Percentiles rank a stretch among this genome's conserved stretches.
phyloP scores from a whole-genome alignment of 2,329 filamentous ascomycete species.

The Emergomyces pasteurianus region DNA sequence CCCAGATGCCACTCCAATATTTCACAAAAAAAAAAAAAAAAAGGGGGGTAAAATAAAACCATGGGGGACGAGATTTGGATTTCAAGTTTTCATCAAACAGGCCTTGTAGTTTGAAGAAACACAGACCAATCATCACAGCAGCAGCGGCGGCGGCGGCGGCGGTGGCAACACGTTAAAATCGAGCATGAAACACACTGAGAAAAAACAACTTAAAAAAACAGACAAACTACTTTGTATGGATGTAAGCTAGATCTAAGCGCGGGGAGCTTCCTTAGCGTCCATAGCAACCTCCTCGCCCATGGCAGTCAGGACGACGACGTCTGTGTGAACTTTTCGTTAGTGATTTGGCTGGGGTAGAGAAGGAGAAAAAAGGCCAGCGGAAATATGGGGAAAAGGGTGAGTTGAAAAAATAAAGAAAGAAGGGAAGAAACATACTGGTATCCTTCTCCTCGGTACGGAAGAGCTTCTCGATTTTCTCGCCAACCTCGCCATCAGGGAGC shows the following conservation, averaged over 20 bases:
- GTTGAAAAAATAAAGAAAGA: background rate
- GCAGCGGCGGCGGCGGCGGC: no score
- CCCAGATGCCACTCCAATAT: background rate
- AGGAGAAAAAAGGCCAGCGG: background rate
- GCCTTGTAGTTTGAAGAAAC: background rate
- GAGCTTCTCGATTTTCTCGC: slow-evolving; percentile 71
- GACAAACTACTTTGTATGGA: background rate
- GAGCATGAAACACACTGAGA: background rate
- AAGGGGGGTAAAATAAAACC: background rate
- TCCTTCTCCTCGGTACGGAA: slow-evolving; percentile 82
- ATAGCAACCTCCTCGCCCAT: slow-evolving; percentile 93
- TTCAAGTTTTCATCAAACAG: background rate
- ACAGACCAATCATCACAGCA: background rate
- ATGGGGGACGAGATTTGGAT: background rate
- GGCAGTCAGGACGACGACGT: slow-evolving; percentile 82
- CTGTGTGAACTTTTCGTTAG: slow-evolving; percentile 33
- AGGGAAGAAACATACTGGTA: slow-evolving; percentile 73
- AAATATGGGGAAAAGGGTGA: background rate
- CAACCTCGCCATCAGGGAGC: slow-evolving; percentile 78
- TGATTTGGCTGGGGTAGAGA: background rate
- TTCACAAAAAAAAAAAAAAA: background rate
- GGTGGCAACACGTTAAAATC: background rate
- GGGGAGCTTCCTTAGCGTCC: slow-evolving; percentile 84
- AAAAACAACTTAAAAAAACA: background rate
- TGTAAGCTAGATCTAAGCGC: background rate